Base-by-base conservation (phyloP, 495 filamentous ascomycete species). In the Pseudomonodictys pantanalensis region DNA sequence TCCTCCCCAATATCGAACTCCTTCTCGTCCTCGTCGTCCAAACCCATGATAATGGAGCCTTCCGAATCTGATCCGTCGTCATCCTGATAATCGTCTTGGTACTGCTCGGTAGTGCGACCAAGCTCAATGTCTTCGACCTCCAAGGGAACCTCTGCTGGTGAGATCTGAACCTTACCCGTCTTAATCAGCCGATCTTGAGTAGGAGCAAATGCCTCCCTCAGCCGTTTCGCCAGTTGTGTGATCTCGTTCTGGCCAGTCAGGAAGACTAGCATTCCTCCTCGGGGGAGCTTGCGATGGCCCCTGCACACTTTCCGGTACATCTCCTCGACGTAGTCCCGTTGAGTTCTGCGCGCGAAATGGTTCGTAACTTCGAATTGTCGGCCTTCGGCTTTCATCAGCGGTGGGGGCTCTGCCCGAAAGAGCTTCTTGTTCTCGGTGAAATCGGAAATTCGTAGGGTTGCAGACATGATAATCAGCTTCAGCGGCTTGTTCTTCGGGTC, bases 391-490 rank as follows among this genome's bases (percentile, higher is more conserved):
- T 97, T 84, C 6, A 97, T 76, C 20, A 97, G 77, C 9, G 91
- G 91, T 0, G 93, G 95, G 2, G 87, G 81, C 2, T 75, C 77
- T n/a, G 75, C 77, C 3, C 84, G 78, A 71, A 97, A 99, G 0
- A 99, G 78, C 23, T 77, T 82, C 22, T 79, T 71, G 62, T 99
- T 99, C 56, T 90, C 80, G 2, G 87, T 88, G 65, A 99, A 92
- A 66, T 97, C 92, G 6, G 91, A 87, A 26, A 96, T 87, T 51
- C 90, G 78, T 8, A 97, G 78, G 1, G 95, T 99, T 20, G 95
- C 95, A 44, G 92, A 97, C 95, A 99, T 99, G 72, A 99, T 95
- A 56, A 99, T 83, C 5, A 99, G 79, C 73, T 97, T 99, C 64
- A 99, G 65, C 5, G 91, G 90, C 65, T 83, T 83, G 30, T 65